These are phyloP conservation scores for Coriaria nepalensis DNA, from an alignment of 306 rosid species.

Conservation along the genomic window DNA sequence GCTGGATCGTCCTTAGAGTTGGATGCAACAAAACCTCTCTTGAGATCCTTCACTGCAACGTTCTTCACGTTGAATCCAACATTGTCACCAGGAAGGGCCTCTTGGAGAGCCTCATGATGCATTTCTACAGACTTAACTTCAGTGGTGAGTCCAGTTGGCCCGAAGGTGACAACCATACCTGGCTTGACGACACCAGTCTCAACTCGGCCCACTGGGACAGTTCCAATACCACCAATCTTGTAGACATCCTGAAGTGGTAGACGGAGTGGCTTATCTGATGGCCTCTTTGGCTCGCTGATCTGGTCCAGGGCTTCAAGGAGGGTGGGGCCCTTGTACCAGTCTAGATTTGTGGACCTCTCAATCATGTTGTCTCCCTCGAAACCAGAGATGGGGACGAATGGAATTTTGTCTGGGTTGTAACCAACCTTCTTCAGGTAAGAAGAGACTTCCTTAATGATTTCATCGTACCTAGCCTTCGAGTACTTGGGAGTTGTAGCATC, in stretches of 20 bases:
- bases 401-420: conserved; percentile 17
- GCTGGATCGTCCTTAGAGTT: conserved; percentile 19
- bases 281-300: conserved; percentile 25
- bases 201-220: conserved; percentile 24
- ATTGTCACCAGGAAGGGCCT: conserved; percentile 15
- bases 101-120: conserved; percentile 22
- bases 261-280: conserved; percentile 26
- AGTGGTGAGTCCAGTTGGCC: conserved; percentile 21
- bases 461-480: conserved; percentile 24
- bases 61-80: conserved; percentile 21
- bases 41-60: conserved; percentile 22
- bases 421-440: conserved; percentile 28
- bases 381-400: conserved; percentile 23
- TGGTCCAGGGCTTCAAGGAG: conserved; percentile 22
- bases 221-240: conserved; percentile 32
- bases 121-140: conserved; percentile 27
- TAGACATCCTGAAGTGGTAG: conserved; percentile 28
- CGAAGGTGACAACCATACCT: conserved; percentile 22
- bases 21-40: conserved; percentile 19
- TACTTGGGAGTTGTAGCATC: conserved; percentile 23
- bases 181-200: conserved; percentile 20
- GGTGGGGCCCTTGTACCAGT: conserved; percentile 33
- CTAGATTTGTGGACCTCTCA: conserved; percentile 25
- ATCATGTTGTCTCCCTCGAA: conserved; percentile 19
- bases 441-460: conserved; percentile 26